phyloP scores from a whole-genome alignment of 179 eudicot species.

The Patellifolia procumbens region DNA sequence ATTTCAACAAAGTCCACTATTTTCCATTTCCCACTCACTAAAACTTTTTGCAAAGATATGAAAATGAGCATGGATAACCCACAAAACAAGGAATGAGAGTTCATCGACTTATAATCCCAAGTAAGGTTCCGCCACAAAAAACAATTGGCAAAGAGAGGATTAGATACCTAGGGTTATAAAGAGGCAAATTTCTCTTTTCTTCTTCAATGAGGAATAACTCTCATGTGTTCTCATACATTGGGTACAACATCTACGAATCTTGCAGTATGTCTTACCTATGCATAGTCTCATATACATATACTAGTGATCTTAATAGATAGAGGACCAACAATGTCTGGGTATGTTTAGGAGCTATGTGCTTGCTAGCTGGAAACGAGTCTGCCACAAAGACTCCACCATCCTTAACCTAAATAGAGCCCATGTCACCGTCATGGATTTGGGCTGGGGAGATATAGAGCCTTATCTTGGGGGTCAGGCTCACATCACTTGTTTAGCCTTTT shows the following conservation, averaged over 20 bases:
- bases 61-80: background rate
- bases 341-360: no score
- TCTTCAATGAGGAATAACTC: background rate
- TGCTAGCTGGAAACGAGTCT: no score
- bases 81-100: background rate
- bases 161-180: background rate
- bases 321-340: no score
- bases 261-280: background rate
- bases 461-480: no score
- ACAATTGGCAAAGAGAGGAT: background rate
- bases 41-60: background rate
- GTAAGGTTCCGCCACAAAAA: background rate
- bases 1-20: background rate
- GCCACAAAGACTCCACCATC: no score
- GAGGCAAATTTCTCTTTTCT: background rate
- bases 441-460: no score
- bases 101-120: background rate
- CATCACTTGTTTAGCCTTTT: no score
- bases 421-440: no score
- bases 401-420: no score
- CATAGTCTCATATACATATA: background rate
- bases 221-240: no score
- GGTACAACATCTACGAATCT: background rate
- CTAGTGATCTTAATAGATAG: no score
- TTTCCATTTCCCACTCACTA: background rate